phyloP scores from a whole-genome alignment of 805 yeast genomes.

The Suhomyces sp. region DNA sequence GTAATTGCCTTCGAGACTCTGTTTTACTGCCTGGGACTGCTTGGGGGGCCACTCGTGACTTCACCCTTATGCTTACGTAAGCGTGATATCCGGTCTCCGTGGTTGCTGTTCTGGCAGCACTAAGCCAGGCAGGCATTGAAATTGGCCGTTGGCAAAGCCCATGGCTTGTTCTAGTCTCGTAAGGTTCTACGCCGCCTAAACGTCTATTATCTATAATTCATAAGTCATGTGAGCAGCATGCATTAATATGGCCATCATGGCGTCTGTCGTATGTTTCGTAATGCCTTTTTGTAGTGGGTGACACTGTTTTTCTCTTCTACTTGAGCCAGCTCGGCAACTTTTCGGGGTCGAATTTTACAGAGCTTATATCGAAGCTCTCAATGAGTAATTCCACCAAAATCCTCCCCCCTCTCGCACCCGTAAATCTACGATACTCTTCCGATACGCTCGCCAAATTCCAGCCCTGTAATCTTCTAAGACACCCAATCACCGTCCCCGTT shows the following conservation, averaged over 20 bases:
- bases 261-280: neutral
- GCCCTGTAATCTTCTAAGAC: slow-evolving; percentile 88
- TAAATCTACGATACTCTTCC: slow-evolving; percentile 91
- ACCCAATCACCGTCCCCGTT: slow-evolving; percentile 95
- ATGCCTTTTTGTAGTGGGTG: too few species aligned
- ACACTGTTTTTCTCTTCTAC: neutral
- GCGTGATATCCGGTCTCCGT: neutral
- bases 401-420: slow-evolving; percentile 91
- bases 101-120: neutral
- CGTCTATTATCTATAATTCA: neutral
- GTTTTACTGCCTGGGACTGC: neutral
- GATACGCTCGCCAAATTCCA: slow-evolving; percentile 92
- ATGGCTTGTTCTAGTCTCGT: neutral
- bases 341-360: slow-evolving; percentile 32
- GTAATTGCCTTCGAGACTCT: neutral
- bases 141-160: too few species aligned
- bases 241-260: neutral
- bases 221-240: neutral
- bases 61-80: neutral
- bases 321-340: slow-evolving; percentile 32
- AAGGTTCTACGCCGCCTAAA: neutral
- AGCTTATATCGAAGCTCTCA: slow-evolving; percentile 50
- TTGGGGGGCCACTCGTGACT: neutral
- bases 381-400: slow-evolving; percentile 87
- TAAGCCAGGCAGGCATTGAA: neutral